A percentile compares a stretch with the other conserved stretches of the same genome.
Conservation (phyloP, 129 eudicot genomes). For the Centella asiatica region DNA sequence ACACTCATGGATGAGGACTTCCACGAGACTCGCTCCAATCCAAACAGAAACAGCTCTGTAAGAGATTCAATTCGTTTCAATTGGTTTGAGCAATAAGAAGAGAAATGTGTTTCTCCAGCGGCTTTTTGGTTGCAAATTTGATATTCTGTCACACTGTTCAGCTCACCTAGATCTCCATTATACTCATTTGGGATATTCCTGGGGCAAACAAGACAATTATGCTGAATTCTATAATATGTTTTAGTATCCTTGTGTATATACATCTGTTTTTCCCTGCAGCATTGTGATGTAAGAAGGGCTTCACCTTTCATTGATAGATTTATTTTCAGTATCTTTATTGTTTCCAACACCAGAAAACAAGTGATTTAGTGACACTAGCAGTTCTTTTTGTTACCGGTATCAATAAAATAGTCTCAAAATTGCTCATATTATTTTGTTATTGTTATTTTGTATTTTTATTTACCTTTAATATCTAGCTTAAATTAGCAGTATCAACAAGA, state of each 20-base stretch:
- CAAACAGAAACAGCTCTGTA: background rate
- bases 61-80: background rate
- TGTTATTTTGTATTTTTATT: too few relatives aligned
- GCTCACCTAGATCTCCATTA: background rate
- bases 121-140: background rate
- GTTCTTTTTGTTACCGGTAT: too few relatives aligned
- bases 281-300: too few relatives aligned
- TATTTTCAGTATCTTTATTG: too few relatives aligned
- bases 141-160: background rate
- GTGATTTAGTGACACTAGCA: too few relatives aligned
- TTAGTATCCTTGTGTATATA: background rate
- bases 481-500: too few relatives aligned
- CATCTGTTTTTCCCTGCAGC: background rate
- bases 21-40: background rate
- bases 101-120: background rate
- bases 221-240: background rate
- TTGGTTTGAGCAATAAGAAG: background rate
- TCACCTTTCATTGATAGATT: too few relatives aligned
- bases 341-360: too few relatives aligned
- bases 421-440: too few relatives aligned
- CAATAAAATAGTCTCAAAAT: too few relatives aligned
- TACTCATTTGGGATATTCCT: background rate
- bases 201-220: background rate
- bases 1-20: constrained; percentile 14
- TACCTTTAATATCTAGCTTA: too few relatives aligned